Percentiles rank a stretch among this genome's conserved stretches.
Conservation (phyloP, 2,329 filamentous ascomycete genomes). For the Phyllosticta capitalensis region DNA sequence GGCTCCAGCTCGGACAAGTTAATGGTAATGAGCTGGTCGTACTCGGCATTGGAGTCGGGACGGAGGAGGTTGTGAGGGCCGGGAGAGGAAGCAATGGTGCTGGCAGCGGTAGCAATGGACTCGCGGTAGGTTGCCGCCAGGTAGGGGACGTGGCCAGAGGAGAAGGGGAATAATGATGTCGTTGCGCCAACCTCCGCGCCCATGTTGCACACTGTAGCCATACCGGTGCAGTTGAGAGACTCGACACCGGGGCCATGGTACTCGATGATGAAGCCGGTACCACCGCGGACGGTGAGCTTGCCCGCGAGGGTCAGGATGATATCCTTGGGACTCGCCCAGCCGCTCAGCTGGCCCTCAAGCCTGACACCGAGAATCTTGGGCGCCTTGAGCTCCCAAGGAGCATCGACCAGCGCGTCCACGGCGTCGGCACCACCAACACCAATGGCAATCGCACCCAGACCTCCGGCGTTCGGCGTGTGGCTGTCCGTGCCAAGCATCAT, state of each 20-base stretch:
- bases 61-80: slow-evolving; percentile 56
- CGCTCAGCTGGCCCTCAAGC: slow-evolving; percentile 71
- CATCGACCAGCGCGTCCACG: slow-evolving; percentile 90
- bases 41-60: slow-evolving; percentile 73
- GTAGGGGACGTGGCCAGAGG: slow-evolving; percentile 72
- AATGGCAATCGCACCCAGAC: slow-evolving; percentile 86
- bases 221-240: slow-evolving; percentile 81
- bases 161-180: slow-evolving; percentile 91
- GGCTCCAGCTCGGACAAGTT: slow-evolving; percentile 85
- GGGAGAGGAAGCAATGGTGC: slow-evolving; percentile 49
- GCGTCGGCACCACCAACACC: slow-evolving; percentile 96
- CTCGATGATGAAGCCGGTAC: slow-evolving; percentile 90
- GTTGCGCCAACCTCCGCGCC: slow-evolving; percentile 89
- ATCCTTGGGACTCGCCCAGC: slow-evolving; percentile 93
- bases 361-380: slow-evolving; percentile 82
- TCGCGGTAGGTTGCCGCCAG: slow-evolving; percentile 72
- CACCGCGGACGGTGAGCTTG: slow-evolving; percentile 81
- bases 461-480: slow-evolving; percentile 95
- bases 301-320: slow-evolving; percentile 86
- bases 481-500: slow-evolving; percentile 99
- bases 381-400: slow-evolving; percentile 95
- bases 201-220: slow-evolving; percentile 90
- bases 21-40: slow-evolving; percentile 86
- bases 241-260: slow-evolving; percentile 87
- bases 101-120: slow-evolving; percentile 58